Evolutionary conservation across 768 basidiomycete genomes (phyloP).

Genomic region (Trichaptum fuscoviolaceum): DNA sequence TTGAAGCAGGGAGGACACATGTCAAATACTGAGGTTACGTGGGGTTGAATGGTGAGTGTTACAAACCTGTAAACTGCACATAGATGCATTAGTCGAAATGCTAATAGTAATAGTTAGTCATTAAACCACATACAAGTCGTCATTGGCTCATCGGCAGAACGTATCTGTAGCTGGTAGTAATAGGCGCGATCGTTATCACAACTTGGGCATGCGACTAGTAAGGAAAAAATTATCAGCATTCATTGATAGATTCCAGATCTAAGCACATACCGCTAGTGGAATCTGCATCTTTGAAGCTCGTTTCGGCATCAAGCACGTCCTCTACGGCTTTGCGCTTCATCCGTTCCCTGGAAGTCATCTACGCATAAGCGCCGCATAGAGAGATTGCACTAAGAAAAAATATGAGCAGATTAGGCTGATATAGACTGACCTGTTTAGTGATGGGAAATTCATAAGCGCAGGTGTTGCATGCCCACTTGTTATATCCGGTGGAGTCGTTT

Average conservation of each 20-base stretch:
- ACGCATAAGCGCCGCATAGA: slow-evolving; percentile 12
- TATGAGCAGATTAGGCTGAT: background rate
- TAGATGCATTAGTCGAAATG: slow-evolving; percentile 13
- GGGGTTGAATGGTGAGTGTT: background rate
- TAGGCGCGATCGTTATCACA: slow-evolving; percentile 86
- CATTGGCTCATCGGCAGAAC: slow-evolving; percentile 92
- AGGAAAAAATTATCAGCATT: background rate
- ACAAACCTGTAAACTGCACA: background rate
- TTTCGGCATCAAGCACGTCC: slow-evolving; percentile 92
- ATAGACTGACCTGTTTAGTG: slow-evolving; percentile 59
- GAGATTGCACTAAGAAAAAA: slow-evolving; percentile 3
- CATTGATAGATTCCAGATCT: background rate
- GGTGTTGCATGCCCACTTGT: slow-evolving; percentile 91
- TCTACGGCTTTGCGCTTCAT: slow-evolving; percentile 89
- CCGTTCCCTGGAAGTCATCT: slow-evolving; percentile 90
- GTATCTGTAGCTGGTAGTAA: slow-evolving; percentile 94
- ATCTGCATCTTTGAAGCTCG: slow-evolving; percentile 92
- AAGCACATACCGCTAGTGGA: slow-evolving; percentile 62
- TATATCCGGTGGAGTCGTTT: slow-evolving; percentile 61
- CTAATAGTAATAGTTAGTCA: slow-evolving; percentile 14
- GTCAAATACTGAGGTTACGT: background rate
- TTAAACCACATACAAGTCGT: slow-evolving; percentile 41
- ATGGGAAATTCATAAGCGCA: slow-evolving; percentile 97
- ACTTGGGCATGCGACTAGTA: slow-evolving; percentile 54
- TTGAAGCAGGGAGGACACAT: background rate